phyloP scores from a whole-genome alignment of 176 grass and related monocot genomes.

The Aegilops tauschii region DNA sequence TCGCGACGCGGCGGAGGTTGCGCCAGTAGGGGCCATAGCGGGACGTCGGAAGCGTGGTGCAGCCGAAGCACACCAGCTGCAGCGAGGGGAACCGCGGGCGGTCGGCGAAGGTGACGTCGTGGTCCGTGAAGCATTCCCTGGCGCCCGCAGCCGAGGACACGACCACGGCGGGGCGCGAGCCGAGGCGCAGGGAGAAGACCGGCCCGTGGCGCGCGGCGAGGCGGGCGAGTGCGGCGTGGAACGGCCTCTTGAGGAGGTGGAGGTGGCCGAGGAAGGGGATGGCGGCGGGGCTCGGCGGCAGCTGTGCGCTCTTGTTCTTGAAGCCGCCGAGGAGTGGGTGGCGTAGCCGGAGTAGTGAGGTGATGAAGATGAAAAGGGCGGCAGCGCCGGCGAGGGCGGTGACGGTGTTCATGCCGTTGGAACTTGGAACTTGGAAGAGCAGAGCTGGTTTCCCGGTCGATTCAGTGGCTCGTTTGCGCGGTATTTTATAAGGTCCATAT shows the following conservation, averaged over 20 bases:
- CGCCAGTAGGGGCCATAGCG: conserved; percentile 48
- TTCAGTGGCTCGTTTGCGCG: background rate
- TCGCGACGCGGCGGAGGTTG: conserved; percentile 54
- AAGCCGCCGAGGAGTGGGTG: background rate
- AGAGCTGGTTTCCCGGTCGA: no score
- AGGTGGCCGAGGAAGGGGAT: conserved; percentile 58
- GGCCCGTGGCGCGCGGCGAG: conserved; percentile 37
- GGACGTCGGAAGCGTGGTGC: conserved; percentile 15
- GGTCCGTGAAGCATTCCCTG: conserved; percentile 47
- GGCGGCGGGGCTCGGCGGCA: conserved; percentile 43
- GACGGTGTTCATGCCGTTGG: background rate
- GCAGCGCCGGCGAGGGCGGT: background rate
- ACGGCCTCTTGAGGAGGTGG: conserved; percentile 50
- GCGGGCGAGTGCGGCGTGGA: conserved; percentile 36
- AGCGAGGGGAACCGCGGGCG: conserved; percentile 28
- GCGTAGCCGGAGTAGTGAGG: background rate
- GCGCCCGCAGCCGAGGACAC: conserved; percentile 33
- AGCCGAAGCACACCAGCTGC: conserved; percentile 24
- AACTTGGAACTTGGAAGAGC: background rate
- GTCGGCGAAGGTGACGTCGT: conserved; percentile 62
- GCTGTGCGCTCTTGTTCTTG: background rate
- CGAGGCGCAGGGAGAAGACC: conserved; percentile 45
- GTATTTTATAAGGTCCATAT: background rate
- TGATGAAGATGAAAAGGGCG: background rate
- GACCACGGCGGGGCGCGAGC: conserved; percentile 36